Conservation (phyloP, 192 early-diverging fungal genomes). For the Backusella tuberculispora region DNA sequence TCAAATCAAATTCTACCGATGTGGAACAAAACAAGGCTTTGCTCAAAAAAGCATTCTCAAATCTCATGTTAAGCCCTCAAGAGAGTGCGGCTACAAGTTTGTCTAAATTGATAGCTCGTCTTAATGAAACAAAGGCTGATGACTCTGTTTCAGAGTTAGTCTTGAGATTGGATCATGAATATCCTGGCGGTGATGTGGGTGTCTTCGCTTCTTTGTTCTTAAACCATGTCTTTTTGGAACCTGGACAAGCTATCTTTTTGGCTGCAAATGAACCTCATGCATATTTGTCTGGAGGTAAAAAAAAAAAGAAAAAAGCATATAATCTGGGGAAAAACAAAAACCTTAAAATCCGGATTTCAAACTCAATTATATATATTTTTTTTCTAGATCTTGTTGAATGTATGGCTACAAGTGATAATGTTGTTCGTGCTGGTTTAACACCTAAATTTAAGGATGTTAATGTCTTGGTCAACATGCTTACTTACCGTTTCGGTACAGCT, state of each 20-base stretch:
- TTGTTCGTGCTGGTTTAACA: constrained; percentile 94
- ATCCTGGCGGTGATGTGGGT: constrained; percentile 86
- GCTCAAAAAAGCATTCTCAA: constrained; percentile 58
- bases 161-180: constrained; percentile 76
- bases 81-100: constrained; percentile 58
- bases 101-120: constrained; percentile 55
- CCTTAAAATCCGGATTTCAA: neutral
- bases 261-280: constrained; percentile 98
- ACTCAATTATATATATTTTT: neutral
- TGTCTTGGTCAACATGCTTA: constrained; percentile 89
- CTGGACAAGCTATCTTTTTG: constrained; percentile 92
- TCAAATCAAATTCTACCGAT: constrained; percentile 43
- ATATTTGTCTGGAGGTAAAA: constrained; percentile 84
- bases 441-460: constrained; percentile 97
- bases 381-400: constrained; percentile 91
- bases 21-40: constrained; percentile 44
- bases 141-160: constrained; percentile 65
- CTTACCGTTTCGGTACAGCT: constrained; percentile 82
- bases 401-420: constrained; percentile 98
- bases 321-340: neutral
- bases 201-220: constrained; percentile 87
- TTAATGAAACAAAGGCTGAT: constrained; percentile 26
- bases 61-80: constrained; percentile 58
- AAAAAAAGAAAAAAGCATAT: neutral
- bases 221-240: constrained; percentile 78